A percentile compares a stretch with the other conserved stretches of the same genome.
Evolutionary conservation across 306 rosid genomes (phyloP).

Genomic region (Castanopsis chinensis): DNA sequence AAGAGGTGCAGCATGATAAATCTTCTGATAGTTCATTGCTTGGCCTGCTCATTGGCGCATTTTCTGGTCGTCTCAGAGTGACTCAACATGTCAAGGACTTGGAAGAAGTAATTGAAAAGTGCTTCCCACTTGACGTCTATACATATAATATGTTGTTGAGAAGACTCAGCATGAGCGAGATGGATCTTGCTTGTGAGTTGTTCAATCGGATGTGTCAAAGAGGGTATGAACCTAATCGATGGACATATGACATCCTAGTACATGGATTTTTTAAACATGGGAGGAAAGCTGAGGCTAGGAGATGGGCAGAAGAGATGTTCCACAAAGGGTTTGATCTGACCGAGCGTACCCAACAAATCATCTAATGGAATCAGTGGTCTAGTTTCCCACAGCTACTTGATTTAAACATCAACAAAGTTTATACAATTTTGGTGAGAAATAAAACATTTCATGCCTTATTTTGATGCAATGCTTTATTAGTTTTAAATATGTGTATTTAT

Average conservation of each 20-base stretch:
- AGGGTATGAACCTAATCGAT: conserved; percentile 64
- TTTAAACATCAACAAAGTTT: conserved; percentile 20
- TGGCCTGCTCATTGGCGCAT: conserved; percentile 55
- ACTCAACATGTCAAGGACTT: conserved; percentile 32
- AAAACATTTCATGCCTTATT: not conserved
- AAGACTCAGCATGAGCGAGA: conserved; percentile 34
- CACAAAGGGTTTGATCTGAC: conserved; percentile 47
- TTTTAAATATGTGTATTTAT: not conserved
- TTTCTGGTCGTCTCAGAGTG: conserved; percentile 51
- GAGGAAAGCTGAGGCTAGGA: conserved; percentile 46
- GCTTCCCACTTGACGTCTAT: conserved; percentile 61
- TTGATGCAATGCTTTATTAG: not conserved
- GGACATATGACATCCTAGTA: conserved; percentile 61
- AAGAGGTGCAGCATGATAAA: conserved; percentile 35
- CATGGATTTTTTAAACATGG: conserved; percentile 54
- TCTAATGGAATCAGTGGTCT: conserved; percentile 1
- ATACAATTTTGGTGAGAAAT: conserved; percentile 36
- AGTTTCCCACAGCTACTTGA: not conserved
- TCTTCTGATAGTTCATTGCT: conserved; percentile 40
- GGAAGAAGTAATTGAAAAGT: conserved; percentile 56
- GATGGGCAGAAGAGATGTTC: conserved; percentile 51
- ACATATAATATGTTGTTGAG: conserved; percentile 72
- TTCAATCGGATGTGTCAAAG: conserved; percentile 46
- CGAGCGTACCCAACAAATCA: conserved; percentile 3
- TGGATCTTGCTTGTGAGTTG: conserved; percentile 52